phyloP scores from a whole-genome alignment of 768 basidiomycete species.

The Agrocybe chaxingu region DNA sequence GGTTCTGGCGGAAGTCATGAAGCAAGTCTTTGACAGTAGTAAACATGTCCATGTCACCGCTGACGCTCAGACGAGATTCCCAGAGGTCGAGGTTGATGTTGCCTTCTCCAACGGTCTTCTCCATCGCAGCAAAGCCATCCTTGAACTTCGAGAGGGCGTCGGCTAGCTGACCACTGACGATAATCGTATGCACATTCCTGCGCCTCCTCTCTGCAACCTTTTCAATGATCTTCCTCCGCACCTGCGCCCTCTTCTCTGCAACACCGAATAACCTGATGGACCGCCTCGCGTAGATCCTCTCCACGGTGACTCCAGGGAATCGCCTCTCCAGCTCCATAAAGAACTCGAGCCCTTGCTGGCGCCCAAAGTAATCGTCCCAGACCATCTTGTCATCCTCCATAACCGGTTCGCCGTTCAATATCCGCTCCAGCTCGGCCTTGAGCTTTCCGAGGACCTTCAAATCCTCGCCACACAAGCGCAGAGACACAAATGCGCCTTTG shows the following conservation, averaged over 20 bases:
- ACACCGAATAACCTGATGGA: constrained; percentile 56
- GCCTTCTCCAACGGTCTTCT: constrained; percentile 49
- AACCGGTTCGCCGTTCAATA: constrained; percentile 60
- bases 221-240: constrained; percentile 42
- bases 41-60: constrained; percentile 50
- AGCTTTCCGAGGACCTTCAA: constrained; percentile 48
- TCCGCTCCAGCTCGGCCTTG: constrained; percentile 59
- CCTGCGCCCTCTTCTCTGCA: constrained; percentile 33
- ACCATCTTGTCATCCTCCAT: constrained; percentile 45
- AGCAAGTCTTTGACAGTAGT: constrained; percentile 40
- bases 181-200: constrained; percentile 40
- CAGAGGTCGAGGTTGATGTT: constrained; percentile 50
- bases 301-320: constrained; percentile 40
- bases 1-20: constrained; percentile 14
- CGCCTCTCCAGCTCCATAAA: constrained; percentile 38
- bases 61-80: constrained; percentile 43
- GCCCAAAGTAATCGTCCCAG: constrained; percentile 66
- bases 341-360: constrained; percentile 38
- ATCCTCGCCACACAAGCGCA: constrained; percentile 51
- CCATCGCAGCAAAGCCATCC: constrained; percentile 34
- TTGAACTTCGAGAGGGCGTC: constrained; percentile 44
- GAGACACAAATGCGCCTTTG: constrained; percentile 21
- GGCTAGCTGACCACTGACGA: constrained; percentile 42
- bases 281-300: constrained; percentile 36
- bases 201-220: constrained; percentile 43